A percentile compares a stretch with the other conserved stretches of the same genome.
Conservation (phyloP, 306 rosid genomes). For the Luffa aegyptiaca region DNA sequence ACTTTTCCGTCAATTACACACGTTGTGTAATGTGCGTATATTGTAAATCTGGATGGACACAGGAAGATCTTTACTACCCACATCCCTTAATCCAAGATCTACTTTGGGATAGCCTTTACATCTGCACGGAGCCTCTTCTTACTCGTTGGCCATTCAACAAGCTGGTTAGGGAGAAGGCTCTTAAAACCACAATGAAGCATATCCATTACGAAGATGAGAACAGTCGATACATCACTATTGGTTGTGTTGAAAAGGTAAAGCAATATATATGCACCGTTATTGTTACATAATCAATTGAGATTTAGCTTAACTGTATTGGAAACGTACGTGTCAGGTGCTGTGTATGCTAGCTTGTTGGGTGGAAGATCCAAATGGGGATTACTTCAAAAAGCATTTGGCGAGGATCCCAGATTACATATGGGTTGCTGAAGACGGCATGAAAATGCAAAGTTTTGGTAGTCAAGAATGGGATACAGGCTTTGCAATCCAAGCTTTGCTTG, state of each 20-base stretch:
- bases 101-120: constrained; percentile 58
- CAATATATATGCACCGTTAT: neutral
- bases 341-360: constrained; percentile 76
- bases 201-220: constrained; percentile 71
- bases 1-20: neutral
- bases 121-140: constrained; percentile 45
- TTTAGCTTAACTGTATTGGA: neutral
- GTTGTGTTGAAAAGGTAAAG: constrained; percentile 46
- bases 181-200: constrained; percentile 57
- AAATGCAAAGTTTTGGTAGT: constrained; percentile 74
- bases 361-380: constrained; percentile 65
- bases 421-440: constrained; percentile 76
- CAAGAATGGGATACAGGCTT: constrained; percentile 62
- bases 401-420: constrained; percentile 60
- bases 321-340: constrained; percentile 22
- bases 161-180: constrained; percentile 41
- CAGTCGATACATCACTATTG: constrained; percentile 54
- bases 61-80: constrained; percentile 60
- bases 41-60: neutral
- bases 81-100: constrained; percentile 54
- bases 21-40: neutral
- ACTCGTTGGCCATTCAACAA: constrained; percentile 69
- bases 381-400: constrained; percentile 58
- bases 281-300: neutral
- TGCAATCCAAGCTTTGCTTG: constrained; percentile 56